Conservation (phyloP, 2,329 filamentous ascomycete genomes). For the Colletotrichum theobromicola region DNA sequence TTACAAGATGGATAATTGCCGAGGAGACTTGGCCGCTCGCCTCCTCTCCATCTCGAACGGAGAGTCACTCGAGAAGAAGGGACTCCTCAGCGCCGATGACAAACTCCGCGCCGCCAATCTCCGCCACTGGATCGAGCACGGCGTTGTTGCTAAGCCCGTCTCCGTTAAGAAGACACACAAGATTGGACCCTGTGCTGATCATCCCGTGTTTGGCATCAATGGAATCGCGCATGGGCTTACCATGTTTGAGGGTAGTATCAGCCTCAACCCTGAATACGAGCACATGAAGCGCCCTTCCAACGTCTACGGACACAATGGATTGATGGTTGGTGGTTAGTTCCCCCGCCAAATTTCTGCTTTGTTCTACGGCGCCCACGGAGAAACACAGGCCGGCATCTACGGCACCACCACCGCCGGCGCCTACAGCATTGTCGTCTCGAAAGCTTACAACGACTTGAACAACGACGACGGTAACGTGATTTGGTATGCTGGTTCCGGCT, state of each 20-base stretch:
- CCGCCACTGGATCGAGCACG: not conserved
- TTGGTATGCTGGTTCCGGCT: constrained; percentile 31
- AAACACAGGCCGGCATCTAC: constrained; percentile 53
- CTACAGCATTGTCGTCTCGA: constrained; percentile 59
- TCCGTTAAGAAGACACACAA: too few relatives aligned
- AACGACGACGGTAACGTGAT: constrained; percentile 27
- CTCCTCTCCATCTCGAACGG: not conserved
- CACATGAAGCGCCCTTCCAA: constrained; percentile 15
- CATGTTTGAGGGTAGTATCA: not conserved
- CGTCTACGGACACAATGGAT: constrained; percentile 35
- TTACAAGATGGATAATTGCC: not conserved
- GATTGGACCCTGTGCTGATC: too few relatives aligned
- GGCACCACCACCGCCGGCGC: constrained; percentile 51
- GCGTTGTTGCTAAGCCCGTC: too few relatives aligned
- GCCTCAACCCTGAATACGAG: constrained; percentile 22
- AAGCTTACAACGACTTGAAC: constrained; percentile 30
- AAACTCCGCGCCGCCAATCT: not conserved
- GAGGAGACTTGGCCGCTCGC: not conserved
- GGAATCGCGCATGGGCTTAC: constrained; percentile 36
- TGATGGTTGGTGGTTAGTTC: constrained; percentile 53
- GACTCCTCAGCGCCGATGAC: not conserved
- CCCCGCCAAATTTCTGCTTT: constrained; percentile 55
- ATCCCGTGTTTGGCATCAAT: constrained; percentile 32
- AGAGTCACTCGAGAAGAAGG: not conserved
- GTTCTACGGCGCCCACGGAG: constrained; percentile 59